phyloP scores from a whole-genome alignment of 352 stramenopile genomes.

The Globisporangium solare region DNA sequence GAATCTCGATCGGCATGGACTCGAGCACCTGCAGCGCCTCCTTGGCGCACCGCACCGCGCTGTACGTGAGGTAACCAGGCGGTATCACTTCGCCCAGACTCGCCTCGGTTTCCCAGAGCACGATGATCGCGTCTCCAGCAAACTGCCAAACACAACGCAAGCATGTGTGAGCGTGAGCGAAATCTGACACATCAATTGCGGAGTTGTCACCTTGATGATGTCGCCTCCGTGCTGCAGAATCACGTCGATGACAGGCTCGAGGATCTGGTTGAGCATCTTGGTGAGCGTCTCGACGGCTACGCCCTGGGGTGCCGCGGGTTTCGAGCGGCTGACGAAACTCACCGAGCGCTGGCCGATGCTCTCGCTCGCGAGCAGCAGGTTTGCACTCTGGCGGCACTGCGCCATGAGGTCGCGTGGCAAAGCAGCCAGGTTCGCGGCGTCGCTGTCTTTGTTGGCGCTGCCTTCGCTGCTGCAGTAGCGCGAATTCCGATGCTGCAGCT shows the following conservation, averaged over 20 bases:
- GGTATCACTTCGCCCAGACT: constrained; percentile 27
- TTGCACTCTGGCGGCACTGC: constrained; percentile 4
- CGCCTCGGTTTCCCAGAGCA: constrained; percentile 75
- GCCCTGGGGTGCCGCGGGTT: constrained; percentile 43
- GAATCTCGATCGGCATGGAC: constrained; percentile 10
- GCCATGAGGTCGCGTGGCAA: constrained; percentile 18
- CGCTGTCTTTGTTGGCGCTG: constrained; percentile 2
- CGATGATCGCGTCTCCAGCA: constrained; percentile 72
- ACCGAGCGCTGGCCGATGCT: constrained; percentile 19
- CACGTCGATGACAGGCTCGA: constrained; percentile 74
- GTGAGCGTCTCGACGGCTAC: constrained; percentile 71
- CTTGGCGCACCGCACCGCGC: constrained; percentile 49
- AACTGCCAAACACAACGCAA: constrained; percentile 22
- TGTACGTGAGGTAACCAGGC: constrained; percentile 47
- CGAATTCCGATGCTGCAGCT: constrained; percentile 2
- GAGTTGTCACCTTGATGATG: constrained; percentile 55
- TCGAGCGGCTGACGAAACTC: constrained; percentile 47
- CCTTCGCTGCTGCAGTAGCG: constrained; percentile 2
- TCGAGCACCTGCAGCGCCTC: constrained; percentile 48
- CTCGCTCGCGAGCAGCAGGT: constrained; percentile 13
- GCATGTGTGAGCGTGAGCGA: background rate
- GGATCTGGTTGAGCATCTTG: constrained; percentile 72
- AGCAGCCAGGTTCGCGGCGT: constrained; percentile 15
- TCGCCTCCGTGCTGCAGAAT: constrained; percentile 69
- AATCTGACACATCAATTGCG: too few relatives aligned